A percentile compares a stretch with the other conserved stretches of the same genome.
These are phyloP conservation scores for Neoscytalidium dimidiatum DNA, from an alignment of 2,329 filamentous ascomycete species.

Conservation along the genomic window DNA sequence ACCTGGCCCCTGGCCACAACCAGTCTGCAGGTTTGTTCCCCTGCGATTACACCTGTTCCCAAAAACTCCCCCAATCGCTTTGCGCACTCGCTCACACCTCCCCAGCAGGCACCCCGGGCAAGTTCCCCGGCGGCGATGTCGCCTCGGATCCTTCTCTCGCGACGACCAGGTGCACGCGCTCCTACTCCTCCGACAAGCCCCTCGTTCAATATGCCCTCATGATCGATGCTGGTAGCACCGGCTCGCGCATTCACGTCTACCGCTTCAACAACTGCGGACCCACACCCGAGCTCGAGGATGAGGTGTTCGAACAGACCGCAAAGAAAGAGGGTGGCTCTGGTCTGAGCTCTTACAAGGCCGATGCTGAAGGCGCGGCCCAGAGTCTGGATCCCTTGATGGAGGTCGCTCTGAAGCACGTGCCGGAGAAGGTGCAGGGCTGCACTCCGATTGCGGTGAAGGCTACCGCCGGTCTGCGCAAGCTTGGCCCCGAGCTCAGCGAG, in stretches of 20 bases:
- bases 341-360: conserved; percentile 82
- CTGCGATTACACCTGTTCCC: not conserved
- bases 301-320: conserved; percentile 91
- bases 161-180: conserved; percentile 76
- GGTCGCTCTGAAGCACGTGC: conserved; percentile 80
- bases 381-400: conserved; percentile 87
- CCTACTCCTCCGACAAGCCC: conserved; percentile 84
- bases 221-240: conserved; percentile 97
- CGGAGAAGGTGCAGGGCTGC: conserved; percentile 87
- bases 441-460: conserved; percentile 97
- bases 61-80: not conserved
- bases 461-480: conserved; percentile 86
- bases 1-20: conserved; percentile 50
- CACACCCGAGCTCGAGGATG: conserved; percentile 90
- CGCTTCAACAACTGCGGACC: conserved; percentile 98
- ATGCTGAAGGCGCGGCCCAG: conserved; percentile 84
- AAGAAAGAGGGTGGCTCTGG: conserved; percentile 77
- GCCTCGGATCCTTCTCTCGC: conserved; percentile 61
- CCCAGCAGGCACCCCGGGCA: not conserved
- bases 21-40: conserved; percentile 1
- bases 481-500: conserved; percentile 77
- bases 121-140: conserved; percentile 41
- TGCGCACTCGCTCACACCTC: not conserved
- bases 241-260: conserved; percentile 97
- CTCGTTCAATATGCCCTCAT: conserved; percentile 97